These are phyloP conservation scores for Blastobotrys malaysiensis DNA, from an alignment of 1,139 yeast genomes.

Conservation along the genomic window DNA sequence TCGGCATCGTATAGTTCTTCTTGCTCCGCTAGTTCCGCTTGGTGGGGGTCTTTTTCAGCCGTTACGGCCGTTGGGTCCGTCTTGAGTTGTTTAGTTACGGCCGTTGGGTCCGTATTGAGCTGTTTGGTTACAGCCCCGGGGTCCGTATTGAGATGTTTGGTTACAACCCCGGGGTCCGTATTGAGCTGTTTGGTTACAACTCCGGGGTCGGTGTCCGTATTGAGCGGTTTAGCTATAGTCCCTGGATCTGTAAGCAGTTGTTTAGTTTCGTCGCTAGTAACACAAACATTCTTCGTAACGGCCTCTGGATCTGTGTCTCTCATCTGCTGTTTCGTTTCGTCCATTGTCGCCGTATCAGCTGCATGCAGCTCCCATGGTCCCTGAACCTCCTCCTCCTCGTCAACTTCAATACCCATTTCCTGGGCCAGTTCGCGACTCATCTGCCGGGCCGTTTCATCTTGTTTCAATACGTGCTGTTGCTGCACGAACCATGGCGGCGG, in stretches of 20 bases:
- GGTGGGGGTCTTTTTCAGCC: neutral
- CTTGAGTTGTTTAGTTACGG: too few species aligned
- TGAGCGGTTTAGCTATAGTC: too few species aligned
- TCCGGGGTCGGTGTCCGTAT: too few species aligned
- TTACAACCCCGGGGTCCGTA: too few species aligned
- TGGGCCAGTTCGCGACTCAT: neutral
- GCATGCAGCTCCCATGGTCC: too few species aligned
- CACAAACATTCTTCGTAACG: neutral
- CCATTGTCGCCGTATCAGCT: neutral
- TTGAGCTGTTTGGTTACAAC: too few species aligned
- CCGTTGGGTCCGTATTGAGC: too few species aligned
- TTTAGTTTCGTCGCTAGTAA: neutral
- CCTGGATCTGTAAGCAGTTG: too few species aligned
- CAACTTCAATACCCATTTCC: neutral
- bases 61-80: too few species aligned
- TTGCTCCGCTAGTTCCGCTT: conserved; percentile 26
- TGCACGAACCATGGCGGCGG: neutral
- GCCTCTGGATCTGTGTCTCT: too few species aligned
- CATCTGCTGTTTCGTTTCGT: neutral
- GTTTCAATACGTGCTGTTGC: neutral
- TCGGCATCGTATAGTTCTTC: conserved; percentile 54
- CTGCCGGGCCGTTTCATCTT: neutral
- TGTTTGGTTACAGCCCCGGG: too few species aligned
- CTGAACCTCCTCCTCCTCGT: neutral
- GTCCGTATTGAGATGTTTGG: too few species aligned